These are phyloP conservation scores for Cyclotella kingstonii DNA, from an alignment of 108 stramenopile species.

Conservation along the genomic window DNA sequence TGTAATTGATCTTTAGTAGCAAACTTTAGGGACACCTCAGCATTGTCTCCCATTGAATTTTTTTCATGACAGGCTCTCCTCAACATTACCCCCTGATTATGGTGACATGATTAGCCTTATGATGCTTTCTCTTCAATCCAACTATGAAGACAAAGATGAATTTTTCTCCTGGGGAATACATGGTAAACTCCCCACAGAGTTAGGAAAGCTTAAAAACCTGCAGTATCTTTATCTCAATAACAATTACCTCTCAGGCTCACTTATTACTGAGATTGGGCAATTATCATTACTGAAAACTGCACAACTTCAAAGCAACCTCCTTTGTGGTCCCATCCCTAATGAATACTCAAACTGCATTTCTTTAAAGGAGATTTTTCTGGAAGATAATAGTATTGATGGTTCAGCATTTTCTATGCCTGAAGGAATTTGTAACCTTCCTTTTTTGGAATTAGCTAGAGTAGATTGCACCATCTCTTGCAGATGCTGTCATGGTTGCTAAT, in stretches of 20 bases:
- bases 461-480: constrained; percentile 27
- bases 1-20: too few species aligned
- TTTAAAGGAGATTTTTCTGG: constrained; percentile 27
- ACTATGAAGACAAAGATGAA: constrained; percentile 36
- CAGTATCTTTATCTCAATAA: constrained; percentile 24
- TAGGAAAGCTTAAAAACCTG: constrained; percentile 40
- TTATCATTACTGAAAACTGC: constrained; percentile 27
- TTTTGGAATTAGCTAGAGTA: constrained; percentile 28
- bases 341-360: constrained; percentile 28
- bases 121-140: constrained; percentile 29
- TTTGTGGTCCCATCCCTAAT: constrained; percentile 19
- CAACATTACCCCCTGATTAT: constrained; percentile 35
- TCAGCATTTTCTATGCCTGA: constrained; percentile 21
- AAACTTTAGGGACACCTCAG: background rate
- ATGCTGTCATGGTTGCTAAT: constrained; percentile 29
- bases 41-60: too few species aligned
- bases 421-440: constrained; percentile 29
- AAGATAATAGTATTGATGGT: constrained; percentile 32
- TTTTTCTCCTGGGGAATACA: constrained; percentile 40
- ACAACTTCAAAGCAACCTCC: constrained; percentile 35
- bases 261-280: constrained; percentile 43
- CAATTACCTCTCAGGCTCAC: constrained; percentile 36
- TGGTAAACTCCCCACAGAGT: constrained; percentile 29
- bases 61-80: constrained; percentile 48
- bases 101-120: constrained; percentile 36